Evolutionary conservation across 2,329 filamentous ascomycete species (phyloP), one percentile per base, ranked within the genome.

Genomic region (Colletotrichum camelliae): DNA sequence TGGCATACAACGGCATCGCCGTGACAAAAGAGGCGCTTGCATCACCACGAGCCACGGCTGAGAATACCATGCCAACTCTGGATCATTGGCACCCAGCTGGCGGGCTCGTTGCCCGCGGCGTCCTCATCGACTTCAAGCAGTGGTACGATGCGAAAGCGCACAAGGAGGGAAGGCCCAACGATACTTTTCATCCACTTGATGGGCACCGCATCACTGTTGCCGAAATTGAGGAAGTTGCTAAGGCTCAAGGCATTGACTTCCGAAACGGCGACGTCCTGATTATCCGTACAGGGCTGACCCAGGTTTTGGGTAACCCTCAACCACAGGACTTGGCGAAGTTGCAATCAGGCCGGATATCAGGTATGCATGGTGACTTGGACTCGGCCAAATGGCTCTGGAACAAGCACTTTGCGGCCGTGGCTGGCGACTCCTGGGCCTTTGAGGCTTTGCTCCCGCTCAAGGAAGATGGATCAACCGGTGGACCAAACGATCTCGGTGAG

Each of bases 201-300:
- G 84, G 86, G 0, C 85, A 91, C 78, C 85, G 87, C 29, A 92
- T 93, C 80, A 88, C 87, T 0, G 83, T 89, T 3, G 80, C 85
- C 1, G 88, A 92, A 1, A 86, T 95, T 0, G 88, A 90, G 70
- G 86, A 88, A 12, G 91, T 91, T 39, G 93, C 91, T 0, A 85
- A 85, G 39, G 85, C 88, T 43, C 91, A 94, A 78, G 89, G 90
- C 1, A 85, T 94, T 31, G 89, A 93, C 75, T 92, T 94, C 79
- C 88, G 87, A 0, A 89, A 90, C 4, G 93, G 93, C 6, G 93
- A 95, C 77, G 90, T 95, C 71, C 86, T 95, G 12, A 86, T 95
- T 60, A 81, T 95, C 27, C 88, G 93, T 21, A 92, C 89, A 2
- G 93, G 93, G 1, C 91, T 89, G 79, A 90, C 91, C 13, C 88